Evolutionary conservation across 106 monocot genomes (phyloP).

Genomic region (Dioscorea zingiberensis): DNA sequence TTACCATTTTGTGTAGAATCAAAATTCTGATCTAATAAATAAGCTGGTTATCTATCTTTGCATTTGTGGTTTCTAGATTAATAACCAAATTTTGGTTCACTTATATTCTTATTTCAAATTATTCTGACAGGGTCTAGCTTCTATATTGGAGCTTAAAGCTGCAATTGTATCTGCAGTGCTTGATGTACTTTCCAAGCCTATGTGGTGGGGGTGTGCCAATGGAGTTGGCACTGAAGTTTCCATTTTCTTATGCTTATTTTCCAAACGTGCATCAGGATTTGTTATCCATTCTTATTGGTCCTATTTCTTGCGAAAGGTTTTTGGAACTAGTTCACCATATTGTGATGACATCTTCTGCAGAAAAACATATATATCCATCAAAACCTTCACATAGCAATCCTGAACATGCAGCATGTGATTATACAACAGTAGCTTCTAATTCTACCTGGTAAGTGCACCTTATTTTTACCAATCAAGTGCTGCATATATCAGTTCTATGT

Average conservation of each 20-base stretch:
- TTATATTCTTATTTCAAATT: no score
- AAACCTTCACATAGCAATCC: background rate
- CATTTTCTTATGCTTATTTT: conserved; percentile 63
- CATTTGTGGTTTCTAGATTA: no score
- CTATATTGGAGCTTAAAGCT: conserved; percentile 52
- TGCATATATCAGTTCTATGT: background rate
- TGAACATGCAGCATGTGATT: no score
- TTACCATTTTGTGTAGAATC: no score
- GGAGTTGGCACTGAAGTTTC: conserved; percentile 53
- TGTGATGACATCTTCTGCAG: background rate
- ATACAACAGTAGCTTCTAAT: conserved; percentile 8
- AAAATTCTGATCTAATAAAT: no score
- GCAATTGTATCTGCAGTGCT: conserved; percentile 45
- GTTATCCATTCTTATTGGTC: conserved; percentile 42
- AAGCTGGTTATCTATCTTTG: no score
- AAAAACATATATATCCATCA: conserved; percentile 1
- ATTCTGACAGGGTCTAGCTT: conserved; percentile 52
- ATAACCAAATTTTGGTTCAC: no score
- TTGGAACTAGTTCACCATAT: conserved; percentile 48
- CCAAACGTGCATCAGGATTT: conserved; percentile 28
- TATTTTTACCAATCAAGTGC: background rate
- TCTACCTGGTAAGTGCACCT: conserved; percentile 53
- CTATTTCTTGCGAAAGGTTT: conserved; percentile 46
- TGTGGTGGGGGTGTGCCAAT: conserved; percentile 61
- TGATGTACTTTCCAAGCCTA: conserved; percentile 75